Conservation (phyloP, 2,329 filamentous ascomycete species). For the Fusarium miscanthi region DNA sequence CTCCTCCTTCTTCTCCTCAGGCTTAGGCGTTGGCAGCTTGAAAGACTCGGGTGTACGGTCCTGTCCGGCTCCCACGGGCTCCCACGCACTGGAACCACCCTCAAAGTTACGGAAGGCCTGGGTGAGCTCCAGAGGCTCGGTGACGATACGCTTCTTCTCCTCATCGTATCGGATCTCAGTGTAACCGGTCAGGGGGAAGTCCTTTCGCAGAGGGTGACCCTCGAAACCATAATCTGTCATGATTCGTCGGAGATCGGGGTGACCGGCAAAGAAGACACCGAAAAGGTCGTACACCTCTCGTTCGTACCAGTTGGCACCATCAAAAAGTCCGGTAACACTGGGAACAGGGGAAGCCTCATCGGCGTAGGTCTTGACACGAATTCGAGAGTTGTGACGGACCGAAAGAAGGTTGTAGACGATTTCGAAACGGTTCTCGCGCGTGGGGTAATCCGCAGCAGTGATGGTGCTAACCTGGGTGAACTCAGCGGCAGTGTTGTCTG, state of each 20-base stretch:
- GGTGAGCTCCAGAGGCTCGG: slow-evolving; percentile 96
- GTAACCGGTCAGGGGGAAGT: slow-evolving; percentile 97
- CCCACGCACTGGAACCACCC: slow-evolving; percentile 80
- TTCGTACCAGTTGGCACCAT: slow-evolving; percentile 99
- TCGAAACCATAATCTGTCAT: slow-evolving; percentile 99
- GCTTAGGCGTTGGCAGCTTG: slow-evolving; percentile 95
- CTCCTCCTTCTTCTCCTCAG: slow-evolving; percentile 90
- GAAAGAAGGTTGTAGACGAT: slow-evolving; percentile 97
- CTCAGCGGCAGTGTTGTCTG: slow-evolving; percentile 95
- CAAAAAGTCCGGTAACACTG: slow-evolving; percentile 85
- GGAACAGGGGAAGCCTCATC: slow-evolving; percentile 96
- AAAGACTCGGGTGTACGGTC: slow-evolving; percentile 87
- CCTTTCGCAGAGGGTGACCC: slow-evolving; percentile 95
- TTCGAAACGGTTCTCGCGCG: slow-evolving; percentile 94
- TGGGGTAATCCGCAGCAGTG: slow-evolving; percentile 95
- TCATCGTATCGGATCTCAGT: slow-evolving; percentile 98
- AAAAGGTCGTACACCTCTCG: slow-evolving; percentile 98
- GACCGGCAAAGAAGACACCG: slow-evolving; percentile 94
- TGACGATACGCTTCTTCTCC: slow-evolving; percentile 99
- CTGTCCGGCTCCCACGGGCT: slow-evolving; percentile 73
- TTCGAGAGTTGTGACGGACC: slow-evolving; percentile 94
- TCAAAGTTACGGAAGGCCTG: slow-evolving; percentile 99
- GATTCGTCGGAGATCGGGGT: slow-evolving; percentile 95
- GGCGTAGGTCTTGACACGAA: slow-evolving; percentile 98
- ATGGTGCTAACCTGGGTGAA: slow-evolving; percentile 94